Conservation (phyloP, 371 early-diverging fungal genomes). For the Saksenaea vasiformis region DNA sequence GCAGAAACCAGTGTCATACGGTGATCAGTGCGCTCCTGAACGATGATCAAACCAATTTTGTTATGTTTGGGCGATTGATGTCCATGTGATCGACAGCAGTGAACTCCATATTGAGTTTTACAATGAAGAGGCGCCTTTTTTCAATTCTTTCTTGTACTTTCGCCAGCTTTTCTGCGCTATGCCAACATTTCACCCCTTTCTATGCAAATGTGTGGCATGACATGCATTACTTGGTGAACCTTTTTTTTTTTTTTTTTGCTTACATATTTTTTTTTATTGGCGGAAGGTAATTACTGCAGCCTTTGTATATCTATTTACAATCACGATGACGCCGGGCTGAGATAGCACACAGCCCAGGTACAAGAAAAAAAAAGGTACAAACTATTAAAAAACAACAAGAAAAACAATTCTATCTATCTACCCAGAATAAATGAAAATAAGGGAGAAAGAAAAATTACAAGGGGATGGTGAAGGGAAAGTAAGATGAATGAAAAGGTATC, state of each 20-base stretch:
- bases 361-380: background rate
- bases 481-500: background rate
- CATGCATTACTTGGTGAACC: background rate
- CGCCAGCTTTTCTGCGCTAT: no score
- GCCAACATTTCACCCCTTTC: no score
- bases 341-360: background rate
- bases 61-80: no score
- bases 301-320: slow-evolving; percentile 3
- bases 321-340: background rate
- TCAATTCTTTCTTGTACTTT: no score
- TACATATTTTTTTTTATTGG: background rate
- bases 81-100: no score
- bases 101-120: no score
- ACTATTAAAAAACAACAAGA: background rate
- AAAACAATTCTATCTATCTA: slow-evolving; percentile 1
- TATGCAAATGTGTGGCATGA: background rate
- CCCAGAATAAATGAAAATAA: background rate
- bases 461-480: background rate
- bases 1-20: no score
- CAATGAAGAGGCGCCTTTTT: no score
- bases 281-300: background rate
- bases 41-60: no score
- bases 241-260: background rate
- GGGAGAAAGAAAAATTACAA: background rate
- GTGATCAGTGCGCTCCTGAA: no score